Evolutionary conservation across 495 filamentous ascomycete genomes (phyloP).

Genomic region (Platismatia glauca): DNA sequence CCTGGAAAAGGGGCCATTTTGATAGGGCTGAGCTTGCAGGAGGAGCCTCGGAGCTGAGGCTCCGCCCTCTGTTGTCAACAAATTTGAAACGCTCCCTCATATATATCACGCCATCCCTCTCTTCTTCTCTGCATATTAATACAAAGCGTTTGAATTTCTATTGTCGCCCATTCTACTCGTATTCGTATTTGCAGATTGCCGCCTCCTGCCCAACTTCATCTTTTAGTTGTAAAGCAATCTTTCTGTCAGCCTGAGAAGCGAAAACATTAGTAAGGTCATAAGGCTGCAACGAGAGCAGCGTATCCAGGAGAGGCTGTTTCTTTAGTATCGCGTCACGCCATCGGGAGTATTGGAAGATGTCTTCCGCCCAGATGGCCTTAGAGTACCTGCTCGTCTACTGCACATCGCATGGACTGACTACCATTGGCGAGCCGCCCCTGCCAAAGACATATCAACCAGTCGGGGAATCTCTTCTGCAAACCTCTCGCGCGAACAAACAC

Average conservation of each 20-base stretch:
- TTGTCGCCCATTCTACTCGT: background rate
- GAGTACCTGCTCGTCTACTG: slow-evolving; percentile 25
- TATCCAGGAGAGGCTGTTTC: background rate
- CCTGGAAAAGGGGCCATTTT: background rate
- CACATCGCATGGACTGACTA: slow-evolving; percentile 21
- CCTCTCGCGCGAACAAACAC: background rate
- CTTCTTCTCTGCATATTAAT: background rate
- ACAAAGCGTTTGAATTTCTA: background rate
- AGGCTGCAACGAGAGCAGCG: background rate
- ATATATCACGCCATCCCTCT: background rate
- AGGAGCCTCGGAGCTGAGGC: slow-evolving; percentile 2
- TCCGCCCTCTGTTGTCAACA: background rate
- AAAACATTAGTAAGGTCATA: no score
- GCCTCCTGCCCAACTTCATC: background rate
- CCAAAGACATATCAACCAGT: slow-evolving; percentile 12
- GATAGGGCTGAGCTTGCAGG: background rate
- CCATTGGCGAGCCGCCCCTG: slow-evolving; percentile 21
- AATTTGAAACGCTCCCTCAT: background rate
- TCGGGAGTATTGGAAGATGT: slow-evolving; percentile 7
- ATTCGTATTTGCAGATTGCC: background rate
- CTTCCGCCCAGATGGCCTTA: slow-evolving; percentile 19
- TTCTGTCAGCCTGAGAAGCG: background rate
- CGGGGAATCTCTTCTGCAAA: slow-evolving; percentile 3
- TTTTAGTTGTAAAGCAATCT: background rate
- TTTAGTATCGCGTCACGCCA: background rate